Evolutionary conservation across 176 grass and related monocot genomes (phyloP).

Genomic region (Zea luxurians): DNA sequence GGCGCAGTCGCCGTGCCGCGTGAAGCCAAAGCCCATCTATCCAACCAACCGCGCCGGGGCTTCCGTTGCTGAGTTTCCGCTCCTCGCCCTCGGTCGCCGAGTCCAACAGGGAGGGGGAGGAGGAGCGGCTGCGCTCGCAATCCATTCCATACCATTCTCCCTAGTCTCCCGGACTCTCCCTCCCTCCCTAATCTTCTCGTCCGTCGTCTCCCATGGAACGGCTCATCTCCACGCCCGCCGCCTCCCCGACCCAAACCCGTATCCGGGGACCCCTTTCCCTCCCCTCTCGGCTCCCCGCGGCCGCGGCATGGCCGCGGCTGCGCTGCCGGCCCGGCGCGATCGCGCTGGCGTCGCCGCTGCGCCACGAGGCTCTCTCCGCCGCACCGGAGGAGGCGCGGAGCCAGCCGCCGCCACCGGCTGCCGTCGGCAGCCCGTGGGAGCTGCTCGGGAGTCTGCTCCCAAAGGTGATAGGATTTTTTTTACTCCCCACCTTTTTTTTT

Average conservation of each 20-base stretch:
- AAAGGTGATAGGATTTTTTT: slow-evolving; percentile 32
- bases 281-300: slow-evolving; percentile 4
- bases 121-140: not conserved
- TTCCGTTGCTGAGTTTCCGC: no score
- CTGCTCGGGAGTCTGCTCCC: slow-evolving; percentile 33
- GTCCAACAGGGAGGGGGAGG: not conserved
- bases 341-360: slow-evolving; percentile 16
- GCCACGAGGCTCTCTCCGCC: slow-evolving; percentile 7
- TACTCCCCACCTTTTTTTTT: no score
- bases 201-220: slow-evolving; percentile 48
- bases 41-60: not conserved
- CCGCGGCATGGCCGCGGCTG: slow-evolving; percentile 29
- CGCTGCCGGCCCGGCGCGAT: not conserved
- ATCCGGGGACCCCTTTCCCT: slow-evolving; percentile 36
- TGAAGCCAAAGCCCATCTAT: not conserved
- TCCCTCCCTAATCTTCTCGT: not conserved
- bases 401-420: not conserved
- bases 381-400: not conserved
- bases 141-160: not conserved
- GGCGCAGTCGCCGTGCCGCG: slow-evolving; percentile 9
- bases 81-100: not conserved
- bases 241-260: slow-evolving; percentile 3
- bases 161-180: not conserved
- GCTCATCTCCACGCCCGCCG: slow-evolving; percentile 50
- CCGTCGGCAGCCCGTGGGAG: slow-evolving; percentile 8